A percentile compares a stretch with the other conserved stretches of the same genome.
phyloP scores from a whole-genome alignment of 2,329 filamentous ascomycete genomes.

The Trichoderma atroviride region DNA sequence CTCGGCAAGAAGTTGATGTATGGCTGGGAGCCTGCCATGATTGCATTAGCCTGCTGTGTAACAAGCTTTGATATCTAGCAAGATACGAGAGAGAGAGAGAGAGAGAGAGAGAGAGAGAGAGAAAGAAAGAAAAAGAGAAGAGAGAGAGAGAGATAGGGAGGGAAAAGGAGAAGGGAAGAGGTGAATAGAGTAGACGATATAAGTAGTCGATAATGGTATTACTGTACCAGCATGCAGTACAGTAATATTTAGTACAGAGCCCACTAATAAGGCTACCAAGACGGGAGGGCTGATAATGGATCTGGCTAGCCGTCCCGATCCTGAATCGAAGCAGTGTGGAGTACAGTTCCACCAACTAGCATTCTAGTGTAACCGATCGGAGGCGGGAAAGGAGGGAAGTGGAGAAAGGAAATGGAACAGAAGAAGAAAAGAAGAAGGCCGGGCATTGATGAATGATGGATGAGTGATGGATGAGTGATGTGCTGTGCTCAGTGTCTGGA shows the following conservation, averaged over 20 bases:
- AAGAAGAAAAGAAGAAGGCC: neutral
- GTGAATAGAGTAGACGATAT: neutral
- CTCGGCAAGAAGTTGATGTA: conserved; percentile 59
- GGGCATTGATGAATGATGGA: neutral
- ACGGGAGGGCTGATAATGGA: neutral
- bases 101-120: no score
- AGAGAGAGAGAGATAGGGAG: neutral
- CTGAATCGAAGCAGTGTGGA: neutral
- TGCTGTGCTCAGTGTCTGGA: conserved; percentile 25
- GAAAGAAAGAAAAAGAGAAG: neutral
- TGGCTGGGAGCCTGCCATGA: neutral
- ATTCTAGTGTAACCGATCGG: neutral
- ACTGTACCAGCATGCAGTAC: neutral
- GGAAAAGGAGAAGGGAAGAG: neutral
- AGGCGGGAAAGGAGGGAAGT: neutral
- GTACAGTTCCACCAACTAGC: neutral
- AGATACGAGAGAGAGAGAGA: neutral
- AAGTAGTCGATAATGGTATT: neutral
- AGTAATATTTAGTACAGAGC: neutral
- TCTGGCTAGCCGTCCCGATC: neutral
- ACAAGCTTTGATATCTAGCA: no score
- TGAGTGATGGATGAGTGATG: neutral
- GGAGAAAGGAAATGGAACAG: neutral
- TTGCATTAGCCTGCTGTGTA: conserved; percentile 18
- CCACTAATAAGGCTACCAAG: neutral